These are phyloP conservation scores for Fusarium nelsonii DNA, from an alignment of 2,329 filamentous ascomycete species.

Conservation along the genomic window DNA sequence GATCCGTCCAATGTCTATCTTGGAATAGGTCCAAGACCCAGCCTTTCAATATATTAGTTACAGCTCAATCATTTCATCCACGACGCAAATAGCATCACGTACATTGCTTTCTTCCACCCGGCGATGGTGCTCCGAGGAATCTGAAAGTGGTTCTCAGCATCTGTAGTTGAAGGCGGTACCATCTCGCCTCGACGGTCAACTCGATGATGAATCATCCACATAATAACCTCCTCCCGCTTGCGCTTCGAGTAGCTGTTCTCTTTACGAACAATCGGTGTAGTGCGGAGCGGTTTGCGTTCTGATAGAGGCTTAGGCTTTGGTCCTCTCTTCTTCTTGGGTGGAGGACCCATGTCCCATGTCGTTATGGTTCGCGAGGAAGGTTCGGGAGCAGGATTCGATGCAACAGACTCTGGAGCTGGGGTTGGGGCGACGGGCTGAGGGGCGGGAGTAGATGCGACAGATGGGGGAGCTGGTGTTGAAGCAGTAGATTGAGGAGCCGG, in stretches of 20 bases:
- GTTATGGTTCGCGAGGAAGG: background rate
- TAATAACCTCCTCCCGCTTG: conserved; percentile 25
- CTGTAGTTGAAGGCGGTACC: conserved; percentile 10
- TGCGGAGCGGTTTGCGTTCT: conserved; percentile 9
- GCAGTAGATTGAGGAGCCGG: background rate
- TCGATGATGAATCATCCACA: conserved; percentile 16
- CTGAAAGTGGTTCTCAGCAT: conserved; percentile 23
- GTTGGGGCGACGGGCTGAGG: too few species aligned
- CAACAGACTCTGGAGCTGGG: background rate
- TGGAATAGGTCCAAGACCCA: conserved; percentile 18
- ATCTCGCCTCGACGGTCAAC: conserved; percentile 8
- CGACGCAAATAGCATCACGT: background rate
- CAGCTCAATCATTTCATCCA: too few species aligned
- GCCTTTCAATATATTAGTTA: background rate
- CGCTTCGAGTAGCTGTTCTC: conserved; percentile 25
- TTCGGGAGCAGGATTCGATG: background rate
- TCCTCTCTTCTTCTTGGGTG: conserved; percentile 15
- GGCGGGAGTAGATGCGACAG: background rate
- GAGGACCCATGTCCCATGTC: conserved; percentile 1
- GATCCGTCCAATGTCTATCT: background rate
- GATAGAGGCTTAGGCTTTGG: conserved; percentile 25
- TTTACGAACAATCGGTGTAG: conserved; percentile 22
- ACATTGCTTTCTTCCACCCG: conserved; percentile 13
- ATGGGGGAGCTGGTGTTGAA: background rate
- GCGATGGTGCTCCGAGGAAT: conserved; percentile 30